Evolutionary conservation across 495 filamentous ascomycete genomes (phyloP), one percentile per base, ranked within the genome.

Genomic region (Chaetomium tenue): DNA sequence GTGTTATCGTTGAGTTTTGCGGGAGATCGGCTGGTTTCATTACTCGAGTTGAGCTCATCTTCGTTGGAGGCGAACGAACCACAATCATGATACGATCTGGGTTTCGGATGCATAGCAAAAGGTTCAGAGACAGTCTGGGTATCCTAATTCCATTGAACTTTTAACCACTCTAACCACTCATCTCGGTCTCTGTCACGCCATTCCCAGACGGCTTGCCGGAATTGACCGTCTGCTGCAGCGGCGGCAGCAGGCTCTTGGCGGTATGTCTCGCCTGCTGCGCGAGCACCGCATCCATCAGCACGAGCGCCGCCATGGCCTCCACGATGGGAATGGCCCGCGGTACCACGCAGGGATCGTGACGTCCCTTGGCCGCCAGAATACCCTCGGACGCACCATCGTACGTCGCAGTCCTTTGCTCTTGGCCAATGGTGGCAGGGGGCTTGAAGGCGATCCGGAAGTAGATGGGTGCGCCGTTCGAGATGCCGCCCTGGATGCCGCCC

Each of bases 391-490:
- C 75, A 8, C 87, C 84, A 60, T 86, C 87, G 76, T 96, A 98
- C 2, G 86, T 87, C 15, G 90, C 88, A 5, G 95, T 98, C 23
- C 79, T 79, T 78, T 98, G 94, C 26, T 91, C 91, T 78, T 93
- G 90, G 40, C 92, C 91, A 72, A 98, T 98, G 11, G 94, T 98
- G 11, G 94, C 94, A 9, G 94, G 86, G 2, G 93, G 90, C 80
- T 98, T 98, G 87, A 98, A 98, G 16, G 84, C 94, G 28, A 97
- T 86, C 52, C 89, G 88, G 86, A 98, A 98, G 83, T 93, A 98
- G 78, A 98, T 91, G 33, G 86, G 88, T 23, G 91, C 91, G 57
- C 95, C 94, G 76, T 98, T 98, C 58, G 89, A 89, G 75, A 98
- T 98, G 63, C 94, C 94, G 47, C 94, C 94, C 79, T 98, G 94